A percentile compares a stretch with the other conserved stretches of the same genome.
These are phyloP conservation scores for Pythium diclinum DNA, from an alignment of 352 stramenopile genomes.

Conservation along the genomic window DNA sequence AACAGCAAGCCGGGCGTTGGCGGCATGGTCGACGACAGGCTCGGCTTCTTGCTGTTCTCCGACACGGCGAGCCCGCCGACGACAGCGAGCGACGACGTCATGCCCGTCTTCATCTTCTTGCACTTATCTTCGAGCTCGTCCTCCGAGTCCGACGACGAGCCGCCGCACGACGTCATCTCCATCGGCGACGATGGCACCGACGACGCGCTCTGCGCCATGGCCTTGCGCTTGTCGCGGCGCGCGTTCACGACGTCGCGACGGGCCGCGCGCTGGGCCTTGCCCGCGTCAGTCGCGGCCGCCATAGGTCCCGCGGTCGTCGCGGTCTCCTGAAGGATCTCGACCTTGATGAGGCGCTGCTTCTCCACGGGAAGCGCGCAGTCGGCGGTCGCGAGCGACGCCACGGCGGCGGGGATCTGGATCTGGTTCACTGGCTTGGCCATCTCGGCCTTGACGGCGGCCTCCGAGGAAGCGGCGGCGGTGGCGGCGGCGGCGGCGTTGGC, in stretches of 20 bases:
- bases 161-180: constrained; percentile 13
- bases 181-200: constrained; percentile 11
- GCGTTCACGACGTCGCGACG: constrained; percentile 64
- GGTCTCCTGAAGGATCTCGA: constrained; percentile 34
- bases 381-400: constrained; percentile 19
- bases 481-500: constrained; percentile 5
- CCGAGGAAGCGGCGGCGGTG: not conserved
- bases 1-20: constrained; percentile 28
- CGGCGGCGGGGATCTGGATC: constrained; percentile 48
- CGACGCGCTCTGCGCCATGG: constrained; percentile 26
- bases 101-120: constrained; percentile 82
- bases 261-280: constrained; percentile 67
- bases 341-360: constrained; percentile 58
- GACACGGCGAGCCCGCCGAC: constrained; percentile 21
- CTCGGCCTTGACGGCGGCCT: constrained; percentile 18
- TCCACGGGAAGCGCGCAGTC: constrained; percentile 24
- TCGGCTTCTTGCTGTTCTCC: constrained; percentile 11
- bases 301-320: not conserved
- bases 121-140: constrained; percentile 35
- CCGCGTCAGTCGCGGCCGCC: constrained; percentile 20
- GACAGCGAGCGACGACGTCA: constrained; percentile 37
- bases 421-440: constrained; percentile 47
- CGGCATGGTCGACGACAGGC: constrained; percentile 19
- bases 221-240: constrained; percentile 77
- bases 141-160: constrained; percentile 13